Evolutionary conservation across 2,329 filamentous ascomycete species (phyloP), one percentile per base, ranked within the genome.

Genomic region (Colletotrichum melonis): DNA sequence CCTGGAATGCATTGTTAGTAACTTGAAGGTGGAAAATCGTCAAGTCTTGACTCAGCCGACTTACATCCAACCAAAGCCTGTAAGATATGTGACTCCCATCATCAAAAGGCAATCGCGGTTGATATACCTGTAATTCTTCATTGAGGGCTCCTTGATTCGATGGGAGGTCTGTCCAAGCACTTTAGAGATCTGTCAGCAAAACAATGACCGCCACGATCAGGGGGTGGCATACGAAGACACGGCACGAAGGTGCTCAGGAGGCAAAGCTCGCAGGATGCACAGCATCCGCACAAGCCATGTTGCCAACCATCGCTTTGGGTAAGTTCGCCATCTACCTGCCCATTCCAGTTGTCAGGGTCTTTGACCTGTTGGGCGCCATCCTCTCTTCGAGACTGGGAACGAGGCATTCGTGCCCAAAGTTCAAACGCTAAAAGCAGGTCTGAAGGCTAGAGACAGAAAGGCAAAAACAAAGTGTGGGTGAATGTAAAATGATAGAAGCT

Each of bases 61-160:
- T 3, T 49, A 59, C 54, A 66, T 59, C 63, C 63, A 66, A 28
- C 63, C 24, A 30, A 57, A 66, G 8, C 63, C 63, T 3, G 63
- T 49, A 9, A 28, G 16, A 7, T 38, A 66, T 22, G 32, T 42
- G 7, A 65, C 32, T 6, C 63, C 49, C 49, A 65, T 12, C 63
- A 65, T 65, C n/a, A 65, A 3, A 8, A 65, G 9, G 22, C 63
- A 56, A n/a, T 56, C 49, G 24, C 63, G n/a, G 19, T 59, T 59
- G 32, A 42, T 38, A 16, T 59, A 26, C 19, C 24, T 63, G 1
- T 63, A 32, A 19, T n/a, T 19, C 28, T 60, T 35, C 58, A 60
- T 60, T 5, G 58, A 60, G 5, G 58, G 58, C 12, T 60, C 26
- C 22, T 49, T 28, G 2, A 63, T 22, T 3, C 59, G 59, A 11